Conservation (phyloP, 441 rosid species). For the Isatis lusitanica region DNA sequence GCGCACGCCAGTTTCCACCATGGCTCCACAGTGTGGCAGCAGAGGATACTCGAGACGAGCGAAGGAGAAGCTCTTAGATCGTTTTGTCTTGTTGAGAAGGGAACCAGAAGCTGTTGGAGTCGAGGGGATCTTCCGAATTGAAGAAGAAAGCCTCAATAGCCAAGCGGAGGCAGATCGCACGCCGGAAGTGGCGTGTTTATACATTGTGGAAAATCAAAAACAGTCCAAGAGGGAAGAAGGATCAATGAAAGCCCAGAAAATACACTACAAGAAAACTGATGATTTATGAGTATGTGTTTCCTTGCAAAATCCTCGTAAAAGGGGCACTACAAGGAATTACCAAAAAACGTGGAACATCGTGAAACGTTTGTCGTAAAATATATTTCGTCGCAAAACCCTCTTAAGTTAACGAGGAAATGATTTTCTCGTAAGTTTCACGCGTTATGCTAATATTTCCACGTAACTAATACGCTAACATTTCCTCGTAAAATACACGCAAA, state of each 20-base stretch:
- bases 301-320: no score
- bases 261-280: no score
- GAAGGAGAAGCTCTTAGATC: constrained; percentile 50
- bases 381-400: no score
- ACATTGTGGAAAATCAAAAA: constrained; percentile 35
- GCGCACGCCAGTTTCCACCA: constrained; percentile 51
- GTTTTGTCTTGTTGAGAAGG: constrained; percentile 35
- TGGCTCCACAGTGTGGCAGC: constrained; percentile 54
- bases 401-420: no score
- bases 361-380: no score
- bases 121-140: constrained; percentile 35
- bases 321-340: no score
- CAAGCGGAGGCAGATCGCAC: constrained; percentile 42
- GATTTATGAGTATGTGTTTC: no score
- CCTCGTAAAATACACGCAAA: no score
- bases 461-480: no score
- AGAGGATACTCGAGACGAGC: constrained; percentile 45
- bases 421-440: no score
- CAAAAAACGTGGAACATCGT: no score
- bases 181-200: constrained; percentile 40
- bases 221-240: not conserved
- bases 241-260: constrained; percentile 2
- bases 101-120: constrained; percentile 20
- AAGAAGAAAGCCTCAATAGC: constrained; percentile 41
- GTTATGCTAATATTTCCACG: no score